Evolutionary conservation across 2,329 filamentous ascomycete species (phyloP).

Genomic region (Epicoccum sorghinum): DNA sequence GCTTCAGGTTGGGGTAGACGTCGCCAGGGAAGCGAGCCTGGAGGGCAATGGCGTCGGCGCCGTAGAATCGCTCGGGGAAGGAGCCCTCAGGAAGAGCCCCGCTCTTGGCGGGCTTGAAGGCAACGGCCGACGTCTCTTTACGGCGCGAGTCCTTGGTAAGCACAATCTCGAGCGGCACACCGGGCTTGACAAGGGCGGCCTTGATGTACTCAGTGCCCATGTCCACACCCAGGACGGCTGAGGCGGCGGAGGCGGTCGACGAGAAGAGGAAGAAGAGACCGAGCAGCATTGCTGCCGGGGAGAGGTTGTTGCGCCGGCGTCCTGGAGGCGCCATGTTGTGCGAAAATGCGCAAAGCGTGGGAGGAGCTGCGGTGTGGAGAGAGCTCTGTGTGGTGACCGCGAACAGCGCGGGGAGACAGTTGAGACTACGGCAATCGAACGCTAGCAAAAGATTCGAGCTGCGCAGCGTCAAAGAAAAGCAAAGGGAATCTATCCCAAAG

Average conservation of each 20-base stretch:
- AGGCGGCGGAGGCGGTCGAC: constrained; percentile 64
- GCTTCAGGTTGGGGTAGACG: constrained; percentile 93
- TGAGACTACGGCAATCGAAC: constrained; percentile 1
- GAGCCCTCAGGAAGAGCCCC: constrained; percentile 60
- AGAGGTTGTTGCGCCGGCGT: constrained; percentile 47
- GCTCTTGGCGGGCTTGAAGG: constrained; percentile 84
- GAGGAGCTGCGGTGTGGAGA: constrained; percentile 11
- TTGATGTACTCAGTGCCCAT: constrained; percentile 97
- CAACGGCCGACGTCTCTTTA: constrained; percentile 89
- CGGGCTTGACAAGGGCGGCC: constrained; percentile 92
- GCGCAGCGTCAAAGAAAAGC: constrained; percentile 20
- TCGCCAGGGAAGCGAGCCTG: constrained; percentile 88
- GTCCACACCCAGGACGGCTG: constrained; percentile 89
- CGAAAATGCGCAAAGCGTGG: constrained; percentile 14
- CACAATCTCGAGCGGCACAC: constrained; percentile 96
- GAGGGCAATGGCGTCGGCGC: constrained; percentile 87
- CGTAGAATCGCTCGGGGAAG: constrained; percentile 90
- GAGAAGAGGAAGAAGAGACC: constrained; percentile 61
- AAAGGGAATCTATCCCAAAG: constrained; percentile 37
- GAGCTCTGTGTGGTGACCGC: constrained; percentile 29
- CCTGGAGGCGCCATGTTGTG: constrained; percentile 56
- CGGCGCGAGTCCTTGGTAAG: constrained; percentile 96
- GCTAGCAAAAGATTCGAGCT: constrained; percentile 9
- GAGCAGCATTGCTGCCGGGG: constrained; percentile 57
- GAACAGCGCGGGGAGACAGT: constrained; percentile 24